phyloP scores from a whole-genome alignment of 2,329 filamentous ascomycete genomes.

The Cryoendolithus antarcticus region DNA sequence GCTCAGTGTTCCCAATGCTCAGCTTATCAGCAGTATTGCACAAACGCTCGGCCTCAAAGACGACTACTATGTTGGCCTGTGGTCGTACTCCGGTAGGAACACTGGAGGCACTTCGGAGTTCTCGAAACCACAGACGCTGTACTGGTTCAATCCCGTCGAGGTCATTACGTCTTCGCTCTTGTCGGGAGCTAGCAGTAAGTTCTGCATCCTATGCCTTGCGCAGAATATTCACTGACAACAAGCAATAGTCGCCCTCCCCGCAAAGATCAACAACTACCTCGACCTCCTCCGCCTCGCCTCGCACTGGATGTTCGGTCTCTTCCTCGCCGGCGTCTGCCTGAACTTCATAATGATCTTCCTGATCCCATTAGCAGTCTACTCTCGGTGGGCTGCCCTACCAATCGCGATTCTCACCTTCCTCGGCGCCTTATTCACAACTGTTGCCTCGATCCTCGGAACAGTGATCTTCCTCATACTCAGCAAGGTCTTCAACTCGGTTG shows the following conservation, averaged over 20 bases:
- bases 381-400: conserved; percentile 48
- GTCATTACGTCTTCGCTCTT: conserved; percentile 72
- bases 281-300: conserved; percentile 61
- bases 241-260: conserved; percentile 58
- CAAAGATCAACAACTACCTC: conserved; percentile 60
- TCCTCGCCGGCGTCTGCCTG: conserved; percentile 58
- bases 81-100: conserved; percentile 87
- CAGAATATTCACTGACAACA: neutral
- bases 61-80: conserved; percentile 86
- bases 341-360: conserved; percentile 61
- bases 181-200: conserved; percentile 60
- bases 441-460: conserved; percentile 65
- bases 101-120: conserved; percentile 63
- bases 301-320: conserved; percentile 81
- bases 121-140: conserved; percentile 56
- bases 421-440: conserved; percentile 53
- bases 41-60: conserved; percentile 79
- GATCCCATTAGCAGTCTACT: conserved; percentile 40
- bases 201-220: neutral
- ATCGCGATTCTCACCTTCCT: conserved; percentile 57
- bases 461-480: conserved; percentile 74
- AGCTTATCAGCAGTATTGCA: conserved; percentile 76
- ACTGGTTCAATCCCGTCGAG: conserved; percentile 83
- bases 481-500: conserved; percentile 57
- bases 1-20: conserved; percentile 54